Evolutionary conservation across 352 stramenopile species (phyloP).

Genomic region (Phytopythium ostracodes): DNA sequence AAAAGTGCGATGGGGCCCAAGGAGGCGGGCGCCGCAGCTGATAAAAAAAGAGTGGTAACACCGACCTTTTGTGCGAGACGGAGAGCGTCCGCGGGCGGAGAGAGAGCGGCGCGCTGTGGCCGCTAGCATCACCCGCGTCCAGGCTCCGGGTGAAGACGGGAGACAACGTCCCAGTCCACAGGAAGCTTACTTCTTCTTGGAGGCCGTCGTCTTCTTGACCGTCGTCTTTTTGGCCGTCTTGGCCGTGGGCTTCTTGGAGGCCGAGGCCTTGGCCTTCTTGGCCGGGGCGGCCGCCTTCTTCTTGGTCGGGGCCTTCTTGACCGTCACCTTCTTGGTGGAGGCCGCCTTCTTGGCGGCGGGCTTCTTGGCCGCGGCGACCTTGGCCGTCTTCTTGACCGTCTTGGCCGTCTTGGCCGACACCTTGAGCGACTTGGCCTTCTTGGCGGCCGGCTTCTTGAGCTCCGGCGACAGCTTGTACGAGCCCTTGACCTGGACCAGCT

Average conservation of each 20-base stretch:
- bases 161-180: neutral
- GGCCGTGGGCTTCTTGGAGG: constrained; percentile 32
- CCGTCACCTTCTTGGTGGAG: constrained; percentile 54
- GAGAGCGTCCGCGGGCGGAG: neutral
- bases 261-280: constrained; percentile 23
- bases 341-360: constrained; percentile 34
- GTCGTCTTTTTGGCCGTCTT: constrained; percentile 29
- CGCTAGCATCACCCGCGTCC: neutral
- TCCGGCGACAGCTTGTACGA: constrained; percentile 76
- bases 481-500: constrained; percentile 86
- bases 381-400: constrained; percentile 47
- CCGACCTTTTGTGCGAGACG: neutral
- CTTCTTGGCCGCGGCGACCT: constrained; percentile 44
- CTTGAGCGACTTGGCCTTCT: constrained; percentile 62
- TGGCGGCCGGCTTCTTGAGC: constrained; percentile 57
- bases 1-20: constrained; percentile 7
- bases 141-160: neutral
- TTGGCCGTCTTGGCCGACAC: constrained; percentile 43
- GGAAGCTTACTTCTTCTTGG: constrained; percentile 47
- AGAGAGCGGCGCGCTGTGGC: too few relatives aligned
- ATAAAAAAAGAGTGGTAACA: constrained; percentile 11
- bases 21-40: constrained; percentile 3
- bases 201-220: constrained; percentile 44
- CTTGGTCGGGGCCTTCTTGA: constrained; percentile 66
- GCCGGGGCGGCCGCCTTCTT: constrained; percentile 30